Evolutionary conservation across 306 rosid species (phyloP), one percentile per base, ranked within the genome.

Genomic region (Senna siamea): DNA sequence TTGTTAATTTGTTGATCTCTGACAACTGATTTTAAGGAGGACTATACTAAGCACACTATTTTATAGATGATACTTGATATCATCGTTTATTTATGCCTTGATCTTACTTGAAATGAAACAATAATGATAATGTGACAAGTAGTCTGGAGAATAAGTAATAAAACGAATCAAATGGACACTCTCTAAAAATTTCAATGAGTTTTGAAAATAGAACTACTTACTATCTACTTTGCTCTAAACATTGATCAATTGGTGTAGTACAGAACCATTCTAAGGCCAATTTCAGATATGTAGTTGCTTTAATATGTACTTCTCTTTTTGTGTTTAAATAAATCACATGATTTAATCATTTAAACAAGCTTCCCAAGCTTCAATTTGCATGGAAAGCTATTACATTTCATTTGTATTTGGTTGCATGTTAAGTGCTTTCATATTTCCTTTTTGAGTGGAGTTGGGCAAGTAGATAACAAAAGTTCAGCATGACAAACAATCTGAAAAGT

Each of bases 331-430:
- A 23, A 15, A 28, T 20, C 32, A 9, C 28, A 26, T 11, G 59
- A 54, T 48, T 48, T 67, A n/a, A 28, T 30, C 38, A 43, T 47
- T 47, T 28, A 37, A 28, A 30, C 9, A 47, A 46, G 26, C 28
- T 66, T 4, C 28, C 28, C 5, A 9, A 28, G 38, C 26, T 26
- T 34, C 19, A 9, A 58, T 58, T 26, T 60, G 9, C 47, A 60
- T 48, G 44, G 72, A 60, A 66, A 38, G 22, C 41, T 14, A 34
- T 76, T 65, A 35, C 19, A 50, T 15, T 22, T 69, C 5, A 48
- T 23, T 69, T 76, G 6, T 51, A 47, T 37, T 60, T 5, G 11
- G 68, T 38, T 44, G 57, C 14, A 17, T 69, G 69, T 15, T 69
- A 51, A 41, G 26, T 41, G 56, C 57, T 68, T 26, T 48, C 58